phyloP scores from a whole-genome alignment of 805 yeast genomes.

The Candida easanensis region DNA sequence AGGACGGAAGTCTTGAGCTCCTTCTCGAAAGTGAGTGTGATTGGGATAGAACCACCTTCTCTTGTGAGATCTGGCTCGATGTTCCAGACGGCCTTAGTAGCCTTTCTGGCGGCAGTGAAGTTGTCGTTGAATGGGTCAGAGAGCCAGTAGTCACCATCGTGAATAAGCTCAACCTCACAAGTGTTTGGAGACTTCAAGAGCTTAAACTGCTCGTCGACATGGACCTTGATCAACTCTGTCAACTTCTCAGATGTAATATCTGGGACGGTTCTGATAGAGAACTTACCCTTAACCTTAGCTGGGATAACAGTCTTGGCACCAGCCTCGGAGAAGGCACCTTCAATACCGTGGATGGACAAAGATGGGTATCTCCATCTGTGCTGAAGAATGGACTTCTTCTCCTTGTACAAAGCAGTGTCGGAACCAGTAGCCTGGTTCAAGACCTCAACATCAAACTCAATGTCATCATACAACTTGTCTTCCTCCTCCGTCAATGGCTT shows the following conservation, averaged over 20 bases:
- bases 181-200: constrained; percentile 76
- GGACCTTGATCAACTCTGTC: constrained; percentile 71
- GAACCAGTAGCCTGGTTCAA: constrained; percentile 89
- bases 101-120: constrained; percentile 91
- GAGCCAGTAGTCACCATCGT: constrained; percentile 96
- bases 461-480: constrained; percentile 72
- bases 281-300: constrained; percentile 89
- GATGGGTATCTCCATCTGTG: constrained; percentile 99
- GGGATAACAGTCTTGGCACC: constrained; percentile 99
- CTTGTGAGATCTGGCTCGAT: constrained; percentile 95
- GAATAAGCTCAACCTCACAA: constrained; percentile 70
- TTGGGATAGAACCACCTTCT: constrained; percentile 99
- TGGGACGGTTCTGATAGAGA: constrained; percentile 96
- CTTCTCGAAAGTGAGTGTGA: constrained; percentile 90
- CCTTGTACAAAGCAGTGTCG: constrained; percentile 70
- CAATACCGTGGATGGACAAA: constrained; percentile 92
- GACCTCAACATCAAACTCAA: constrained; percentile 82
- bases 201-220: constrained; percentile 63
- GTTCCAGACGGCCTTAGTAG: constrained; percentile 93
- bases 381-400: constrained; percentile 84
- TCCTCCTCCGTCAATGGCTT: constrained; percentile 88
- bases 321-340: constrained; percentile 91
- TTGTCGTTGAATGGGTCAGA: constrained; percentile 90
- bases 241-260: constrained; percentile 79
- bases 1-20: constrained; percentile 81